A percentile compares a stretch with the other conserved stretches of the same genome.
Conservation (phyloP, 1,139 yeast genomes). For the Geotrichum bryndzae region DNA sequence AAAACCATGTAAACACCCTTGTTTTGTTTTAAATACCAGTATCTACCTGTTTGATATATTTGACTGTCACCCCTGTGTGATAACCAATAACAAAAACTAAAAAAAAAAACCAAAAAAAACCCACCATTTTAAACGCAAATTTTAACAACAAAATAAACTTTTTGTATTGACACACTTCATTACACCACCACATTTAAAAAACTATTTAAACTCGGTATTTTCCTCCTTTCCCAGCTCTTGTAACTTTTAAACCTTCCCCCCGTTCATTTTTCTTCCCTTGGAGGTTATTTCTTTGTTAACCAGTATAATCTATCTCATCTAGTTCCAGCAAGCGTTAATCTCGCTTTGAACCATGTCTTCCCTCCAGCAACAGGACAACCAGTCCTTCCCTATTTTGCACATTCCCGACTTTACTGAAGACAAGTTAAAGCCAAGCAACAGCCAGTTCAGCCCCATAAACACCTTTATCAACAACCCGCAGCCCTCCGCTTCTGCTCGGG, state of each 20-base stretch:
- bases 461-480: background rate
- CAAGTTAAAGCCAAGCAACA: background rate
- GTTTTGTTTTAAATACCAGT: background rate
- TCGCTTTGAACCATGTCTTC: background rate
- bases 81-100: background rate
- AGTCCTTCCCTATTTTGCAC: background rate
- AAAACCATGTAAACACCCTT: background rate
- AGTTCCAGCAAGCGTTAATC: no score
- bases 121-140: background rate
- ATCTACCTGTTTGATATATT: background rate
- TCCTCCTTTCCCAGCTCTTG: background rate
- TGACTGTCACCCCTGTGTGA: background rate
- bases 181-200: background rate
- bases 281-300: background rate
- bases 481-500: background rate
- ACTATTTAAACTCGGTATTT: background rate
- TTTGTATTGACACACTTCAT: background rate
- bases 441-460: constrained; percentile 5
- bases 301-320: background rate
- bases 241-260: background rate
- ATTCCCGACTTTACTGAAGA: background rate
- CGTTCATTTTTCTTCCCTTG: background rate
- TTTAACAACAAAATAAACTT: background rate
- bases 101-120: background rate
- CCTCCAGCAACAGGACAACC: background rate